phyloP scores from a whole-genome alignment of 1,284 basidiomycete genomes.

The Ustilago curta region DNA sequence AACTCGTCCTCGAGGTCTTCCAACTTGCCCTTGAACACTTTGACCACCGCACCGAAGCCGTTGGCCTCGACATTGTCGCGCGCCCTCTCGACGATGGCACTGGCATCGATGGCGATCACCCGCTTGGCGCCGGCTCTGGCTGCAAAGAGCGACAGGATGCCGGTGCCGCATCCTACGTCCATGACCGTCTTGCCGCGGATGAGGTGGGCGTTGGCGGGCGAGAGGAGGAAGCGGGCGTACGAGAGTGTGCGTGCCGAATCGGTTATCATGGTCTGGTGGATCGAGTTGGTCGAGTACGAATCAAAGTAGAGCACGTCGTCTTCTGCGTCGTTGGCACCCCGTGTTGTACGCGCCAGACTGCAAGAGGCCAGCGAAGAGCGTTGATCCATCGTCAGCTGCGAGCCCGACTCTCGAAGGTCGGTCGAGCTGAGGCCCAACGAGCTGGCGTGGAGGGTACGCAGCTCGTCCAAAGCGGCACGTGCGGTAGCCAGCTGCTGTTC shows the following conservation, averaged over 20 bases:
- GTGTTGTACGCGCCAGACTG: constrained; percentile 13
- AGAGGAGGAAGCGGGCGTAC: constrained; percentile 89
- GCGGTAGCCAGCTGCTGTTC: constrained; percentile 50
- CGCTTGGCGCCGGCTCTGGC: constrained; percentile 90
- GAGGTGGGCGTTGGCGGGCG: constrained; percentile 78
- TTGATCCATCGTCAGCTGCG: constrained; percentile 8
- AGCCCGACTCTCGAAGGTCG: constrained; percentile 22
- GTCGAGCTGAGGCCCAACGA: constrained; percentile 36
- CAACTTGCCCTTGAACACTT: constrained; percentile 86
- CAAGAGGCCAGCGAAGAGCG: constrained; percentile 23
- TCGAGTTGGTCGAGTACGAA: constrained; percentile 88
- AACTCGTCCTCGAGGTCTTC: constrained; percentile 81
- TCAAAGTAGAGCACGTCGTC: constrained; percentile 96
- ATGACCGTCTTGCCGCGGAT: constrained; percentile 89
- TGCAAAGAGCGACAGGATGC: constrained; percentile 89
- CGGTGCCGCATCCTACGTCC: constrained; percentile 79
- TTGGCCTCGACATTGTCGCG: constrained; percentile 84
- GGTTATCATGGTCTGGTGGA: constrained; percentile 76
- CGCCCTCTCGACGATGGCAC: constrained; percentile 85
- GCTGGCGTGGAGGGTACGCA: constrained; percentile 45
- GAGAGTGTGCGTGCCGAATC: constrained; percentile 93
- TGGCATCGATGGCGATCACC: constrained; percentile 94
- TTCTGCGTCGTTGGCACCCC: constrained; percentile 35
- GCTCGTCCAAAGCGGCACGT: constrained; percentile 51
- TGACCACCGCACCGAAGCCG: constrained; percentile 79